phyloP scores from a whole-genome alignment of 2,329 filamentous ascomycete species.

The Byssothecium circinans region DNA sequence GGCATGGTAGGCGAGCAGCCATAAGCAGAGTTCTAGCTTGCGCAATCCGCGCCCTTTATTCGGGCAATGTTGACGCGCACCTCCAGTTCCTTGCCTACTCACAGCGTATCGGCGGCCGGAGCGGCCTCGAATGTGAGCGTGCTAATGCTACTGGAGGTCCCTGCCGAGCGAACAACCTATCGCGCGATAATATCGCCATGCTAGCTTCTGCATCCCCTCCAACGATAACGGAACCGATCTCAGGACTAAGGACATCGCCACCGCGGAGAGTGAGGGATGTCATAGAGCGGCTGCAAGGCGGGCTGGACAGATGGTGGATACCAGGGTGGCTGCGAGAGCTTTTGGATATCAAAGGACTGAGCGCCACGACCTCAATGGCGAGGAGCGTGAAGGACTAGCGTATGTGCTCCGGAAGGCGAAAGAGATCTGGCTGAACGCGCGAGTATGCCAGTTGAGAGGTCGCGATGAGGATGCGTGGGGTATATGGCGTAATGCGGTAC shows the following conservation, averaged over 20 bases:
- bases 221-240: constrained; percentile 15
- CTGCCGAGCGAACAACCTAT: constrained; percentile 10
- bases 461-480: constrained; percentile 8
- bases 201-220: constrained; percentile 13
- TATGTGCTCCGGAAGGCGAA: constrained; percentile 13
- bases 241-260: constrained; percentile 9
- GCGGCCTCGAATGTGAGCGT: constrained; percentile 10
- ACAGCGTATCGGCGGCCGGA: constrained; percentile 15
- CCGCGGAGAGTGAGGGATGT: constrained; percentile 14
- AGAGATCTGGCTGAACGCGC: constrained; percentile 8
- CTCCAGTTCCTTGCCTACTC: constrained; percentile 12
- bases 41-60: constrained; percentile 7
- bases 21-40: too few relatives aligned
- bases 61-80: constrained; percentile 12
- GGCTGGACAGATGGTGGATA: constrained; percentile 17
- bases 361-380: constrained; percentile 8
- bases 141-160: constrained; percentile 11
- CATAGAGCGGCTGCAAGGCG: constrained; percentile 12
- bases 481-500: too few relatives aligned
- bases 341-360: constrained; percentile 16
- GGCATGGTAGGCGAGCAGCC: too few relatives aligned
- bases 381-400: constrained; percentile 4
- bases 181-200: constrained; percentile 9
- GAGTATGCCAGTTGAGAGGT: constrained; percentile 9
- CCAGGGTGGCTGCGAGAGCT: constrained; percentile 9